Base-by-base conservation (phyloP, 768 basidiomycete species). In the Boletus vinaceobasis region DNA sequence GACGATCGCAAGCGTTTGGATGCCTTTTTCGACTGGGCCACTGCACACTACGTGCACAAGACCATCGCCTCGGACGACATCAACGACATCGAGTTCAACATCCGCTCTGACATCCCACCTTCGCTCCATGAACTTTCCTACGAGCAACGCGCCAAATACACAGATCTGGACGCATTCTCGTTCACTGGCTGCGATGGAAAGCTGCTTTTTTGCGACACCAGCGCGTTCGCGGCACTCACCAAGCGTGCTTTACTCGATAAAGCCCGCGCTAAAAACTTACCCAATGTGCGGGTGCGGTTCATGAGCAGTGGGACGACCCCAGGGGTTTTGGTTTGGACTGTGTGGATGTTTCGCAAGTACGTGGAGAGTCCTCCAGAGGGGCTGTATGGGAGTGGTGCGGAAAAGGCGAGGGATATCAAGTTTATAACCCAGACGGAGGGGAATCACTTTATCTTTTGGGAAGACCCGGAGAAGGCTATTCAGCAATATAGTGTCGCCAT, bases 391-490 rank as follows among this genome's bases (percentile, higher is more conserved):
- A 26, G 21, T 0, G 52, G 43, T 10, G 65, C 65, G 15, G 62
- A 61, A 35, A 65, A 39, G 36, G 59, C 44, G 31, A 65, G 64
- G 31, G 64, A 67, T 9, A 48, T 67, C 54, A 50, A 59, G 44
- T 49, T 32, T 31, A 7, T 58, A 10, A 26, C 7, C 4, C 55
- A 65, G 17, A 31, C 43, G 8, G 62, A 65, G 39, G 64, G 64
- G 35, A 67, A 65, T 38, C 65, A 65, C 44, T 65, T 67, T 14
- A 17, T 61, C 23, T 67, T 62, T 40, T 65, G 62, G 64, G 63
- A 65, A 0, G 52, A 64, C 9, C 64, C 65, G 11, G 53, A 65
- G 59, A 57, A 52, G 45, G 59, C 62, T 23, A 57, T 67, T n/a
- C 40, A 55, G 29, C 59, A 63, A 11, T 65, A 56, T 31, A 33